phyloP scores from a whole-genome alignment of 2,329 filamentous ascomycete species.

The Neonectria magnoliae region DNA sequence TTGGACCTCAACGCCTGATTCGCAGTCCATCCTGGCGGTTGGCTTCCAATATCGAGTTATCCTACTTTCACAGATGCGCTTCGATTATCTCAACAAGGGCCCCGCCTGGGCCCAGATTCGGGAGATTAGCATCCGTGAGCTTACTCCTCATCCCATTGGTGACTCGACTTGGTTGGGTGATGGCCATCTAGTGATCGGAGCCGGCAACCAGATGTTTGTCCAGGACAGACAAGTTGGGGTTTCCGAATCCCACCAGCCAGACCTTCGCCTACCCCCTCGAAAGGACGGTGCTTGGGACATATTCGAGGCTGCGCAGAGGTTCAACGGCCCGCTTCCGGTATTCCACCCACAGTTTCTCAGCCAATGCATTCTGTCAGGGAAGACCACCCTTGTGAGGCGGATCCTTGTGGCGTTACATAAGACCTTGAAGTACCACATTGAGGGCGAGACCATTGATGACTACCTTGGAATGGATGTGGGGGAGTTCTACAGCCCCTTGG shows the following conservation, averaged over 20 bases:
- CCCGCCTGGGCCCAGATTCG: conserved; percentile 90
- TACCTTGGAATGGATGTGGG: conserved; percentile 74
- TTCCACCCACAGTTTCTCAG: conserved; percentile 94
- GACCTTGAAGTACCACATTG: conserved; percentile 82
- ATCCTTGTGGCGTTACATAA: conserved; percentile 78
- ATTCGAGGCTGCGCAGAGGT: conserved; percentile 81
- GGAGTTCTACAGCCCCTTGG: conserved; percentile 61
- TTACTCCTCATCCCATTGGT: conserved; percentile 90
- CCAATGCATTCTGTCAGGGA: conserved; percentile 86
- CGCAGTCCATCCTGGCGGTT: conserved; percentile 89
- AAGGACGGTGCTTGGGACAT: conserved; percentile 70
- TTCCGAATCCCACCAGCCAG: conserved; percentile 67
- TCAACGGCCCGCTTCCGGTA: conserved; percentile 88
- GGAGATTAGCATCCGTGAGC: conserved; percentile 81
- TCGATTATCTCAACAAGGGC: conserved; percentile 88
- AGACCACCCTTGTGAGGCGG: conserved; percentile 74
- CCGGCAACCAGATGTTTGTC: conserved; percentile 91
- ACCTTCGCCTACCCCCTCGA: conserved; percentile 58
- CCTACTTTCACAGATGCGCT: conserved; percentile 86
- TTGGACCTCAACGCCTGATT: conserved; percentile 92
- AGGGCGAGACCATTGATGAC: conserved; percentile 82
- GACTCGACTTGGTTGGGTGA: conserved; percentile 92
- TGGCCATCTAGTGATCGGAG: conserved; percentile 86
- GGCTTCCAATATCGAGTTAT: conserved; percentile 89
- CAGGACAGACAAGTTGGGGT: conserved; percentile 80